phyloP scores from a whole-genome alignment of 2,329 filamentous ascomycete genomes.

The Colletotrichum sublineola region DNA sequence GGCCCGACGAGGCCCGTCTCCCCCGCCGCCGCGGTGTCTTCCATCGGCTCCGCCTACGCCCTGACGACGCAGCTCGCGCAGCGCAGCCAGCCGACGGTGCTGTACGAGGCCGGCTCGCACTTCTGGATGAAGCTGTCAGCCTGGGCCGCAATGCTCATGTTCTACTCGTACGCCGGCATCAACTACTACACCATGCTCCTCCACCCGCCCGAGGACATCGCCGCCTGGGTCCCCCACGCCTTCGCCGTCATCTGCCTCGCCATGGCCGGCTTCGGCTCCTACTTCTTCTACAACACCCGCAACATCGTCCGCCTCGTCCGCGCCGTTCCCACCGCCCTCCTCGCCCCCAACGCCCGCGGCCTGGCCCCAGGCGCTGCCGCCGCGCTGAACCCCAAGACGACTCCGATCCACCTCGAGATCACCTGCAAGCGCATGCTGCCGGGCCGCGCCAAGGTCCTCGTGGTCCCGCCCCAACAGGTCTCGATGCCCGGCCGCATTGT shows the following conservation, averaged over 20 bases:
- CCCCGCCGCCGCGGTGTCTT: background rate
- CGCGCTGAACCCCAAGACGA: constrained; percentile 31
- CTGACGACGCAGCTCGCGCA: constrained; percentile 69
- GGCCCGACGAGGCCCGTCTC: background rate
- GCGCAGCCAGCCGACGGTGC: constrained; percentile 66
- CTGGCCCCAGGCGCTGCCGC: constrained; percentile 26
- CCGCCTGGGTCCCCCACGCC: constrained; percentile 68
- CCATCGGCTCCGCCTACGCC: constrained; percentile 50
- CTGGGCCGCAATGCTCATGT: constrained; percentile 68
- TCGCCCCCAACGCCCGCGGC: constrained; percentile 1
- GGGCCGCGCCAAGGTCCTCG: constrained; percentile 59
- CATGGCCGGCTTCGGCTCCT: constrained; percentile 71
- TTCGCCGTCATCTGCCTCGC: constrained; percentile 71
- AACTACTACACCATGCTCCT: constrained; percentile 65
- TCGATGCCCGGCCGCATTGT: constrained; percentile 54
- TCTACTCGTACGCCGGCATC: constrained; percentile 63
- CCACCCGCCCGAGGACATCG: constrained; percentile 64
- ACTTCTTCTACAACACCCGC: constrained; percentile 69
- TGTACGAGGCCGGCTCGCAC: constrained; percentile 77
- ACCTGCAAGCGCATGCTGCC: constrained; percentile 64
- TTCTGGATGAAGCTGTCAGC: constrained; percentile 72
- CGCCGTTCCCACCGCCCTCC: constrained; percentile 59
- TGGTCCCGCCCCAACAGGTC: constrained; percentile 54
- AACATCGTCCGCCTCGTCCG: constrained; percentile 71
- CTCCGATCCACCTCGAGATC: constrained; percentile 65